Evolutionary conservation across 768 basidiomycete species (phyloP), one percentile per base, ranked within the genome.

Genomic region (Filobasidium wieringae): DNA sequence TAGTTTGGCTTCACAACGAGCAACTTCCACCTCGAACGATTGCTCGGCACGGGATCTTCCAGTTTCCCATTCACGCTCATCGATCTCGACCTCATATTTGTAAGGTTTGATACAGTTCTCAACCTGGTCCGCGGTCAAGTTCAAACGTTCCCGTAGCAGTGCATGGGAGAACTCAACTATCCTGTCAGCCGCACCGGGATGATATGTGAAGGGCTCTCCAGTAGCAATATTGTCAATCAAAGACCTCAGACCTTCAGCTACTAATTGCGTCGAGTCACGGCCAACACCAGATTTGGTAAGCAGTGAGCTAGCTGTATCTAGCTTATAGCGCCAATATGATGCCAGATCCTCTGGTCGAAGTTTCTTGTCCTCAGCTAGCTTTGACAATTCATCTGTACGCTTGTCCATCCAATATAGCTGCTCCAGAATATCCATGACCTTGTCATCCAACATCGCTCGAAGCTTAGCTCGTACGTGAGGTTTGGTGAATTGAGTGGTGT

Each of bases 51-150:
- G 78, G 64, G 79, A 80, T 50, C 92, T 77, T 0, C 95, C 95
- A 1, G 78, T 68, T 65, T 88, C 87, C 95, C 95, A 99, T 72
- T 99, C 95, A 39, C 84, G 78, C 14, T 82, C 80, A 62, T 96
- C 91, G 14, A 96, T 86, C 70, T 99, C 95, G 27, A 97, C 84
- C 68, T 97, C 93, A 68, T 95, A 93, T 78, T 99, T 99, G 80
- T 83, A 96, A 29, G 93, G 95, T 75, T 99, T 99, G 79, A 99
- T 96, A 74, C 89, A 93, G 73, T 97, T 99, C 78, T 99, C 95
- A 15, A 99, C 93, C 75, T 97, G 93, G 72, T 99, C 95, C 4
- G 88, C 86, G n/a, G 95, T 90, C 55, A 93, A 76, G 15, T 88
- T 87, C 57, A 96, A 86, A 6, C 93, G 82, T 68, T 97, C 93